Evolutionary conservation across 1,139 yeast species (phyloP).

Genomic region (Hemisphaericaspora xylofermentans): DNA sequence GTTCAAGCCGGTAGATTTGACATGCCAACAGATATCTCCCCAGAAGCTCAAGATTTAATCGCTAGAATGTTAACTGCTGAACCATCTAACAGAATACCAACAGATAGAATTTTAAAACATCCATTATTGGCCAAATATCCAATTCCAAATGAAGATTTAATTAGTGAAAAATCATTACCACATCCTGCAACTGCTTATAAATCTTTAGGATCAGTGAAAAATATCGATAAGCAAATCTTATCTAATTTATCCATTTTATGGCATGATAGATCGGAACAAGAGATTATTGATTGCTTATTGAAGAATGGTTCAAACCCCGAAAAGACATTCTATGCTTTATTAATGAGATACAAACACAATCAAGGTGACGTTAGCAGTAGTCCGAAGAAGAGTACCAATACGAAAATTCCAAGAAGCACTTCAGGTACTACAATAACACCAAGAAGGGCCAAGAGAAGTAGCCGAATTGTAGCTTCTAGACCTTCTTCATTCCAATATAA

Average conservation of each 20-base stretch:
- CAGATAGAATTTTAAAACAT: slow-evolving; percentile 73
- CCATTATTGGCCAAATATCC: slow-evolving; percentile 69
- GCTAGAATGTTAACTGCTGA: slow-evolving; percentile 73
- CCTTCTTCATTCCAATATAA: slow-evolving; percentile 55
- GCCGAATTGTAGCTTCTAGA: slow-evolving; percentile 54
- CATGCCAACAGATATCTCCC: slow-evolving; percentile 60
- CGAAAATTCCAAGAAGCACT: slow-evolving; percentile 20
- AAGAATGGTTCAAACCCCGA: slow-evolving; percentile 64
- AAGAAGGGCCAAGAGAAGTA: slow-evolving; percentile 39
- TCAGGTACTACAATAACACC: slow-evolving; percentile 30
- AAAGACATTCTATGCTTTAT: slow-evolving; percentile 70
- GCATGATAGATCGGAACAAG: slow-evolving; percentile 65
- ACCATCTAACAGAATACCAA: slow-evolving; percentile 72
- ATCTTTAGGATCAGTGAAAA: slow-evolving; percentile 45
- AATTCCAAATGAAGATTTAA: slow-evolving; percentile 49
- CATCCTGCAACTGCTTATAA: slow-evolving; percentile 61
- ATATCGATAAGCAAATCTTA: slow-evolving; percentile 62
- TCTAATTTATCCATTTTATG: slow-evolving; percentile 70
- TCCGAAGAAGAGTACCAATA: slow-evolving; percentile 19
- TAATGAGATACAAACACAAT: slow-evolving; percentile 53
- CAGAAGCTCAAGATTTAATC: slow-evolving; percentile 72
- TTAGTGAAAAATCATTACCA: slow-evolving; percentile 55
- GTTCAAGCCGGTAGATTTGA: slow-evolving; percentile 75
- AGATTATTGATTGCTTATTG: slow-evolving; percentile 54
- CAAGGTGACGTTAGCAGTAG: slow-evolving; percentile 34